phyloP scores from a whole-genome alignment of 495 filamentous ascomycete genomes.

The Niebla homalea region DNA sequence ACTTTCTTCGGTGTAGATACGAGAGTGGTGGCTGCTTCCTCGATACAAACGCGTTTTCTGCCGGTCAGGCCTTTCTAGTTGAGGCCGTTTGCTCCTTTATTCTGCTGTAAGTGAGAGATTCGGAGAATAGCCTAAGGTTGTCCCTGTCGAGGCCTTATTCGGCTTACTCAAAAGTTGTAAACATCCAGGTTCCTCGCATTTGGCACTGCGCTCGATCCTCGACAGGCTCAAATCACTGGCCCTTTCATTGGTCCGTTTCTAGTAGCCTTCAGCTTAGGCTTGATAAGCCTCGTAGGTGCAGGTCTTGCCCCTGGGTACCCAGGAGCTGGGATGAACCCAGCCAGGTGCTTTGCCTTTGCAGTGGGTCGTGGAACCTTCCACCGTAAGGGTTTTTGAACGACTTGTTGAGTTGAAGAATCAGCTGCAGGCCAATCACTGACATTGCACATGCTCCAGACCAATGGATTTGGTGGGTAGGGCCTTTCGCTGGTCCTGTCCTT shows the following conservation, averaged over 20 bases:
- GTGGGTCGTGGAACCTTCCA: constrained; percentile 3
- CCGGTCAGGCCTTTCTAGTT: constrained; percentile 27
- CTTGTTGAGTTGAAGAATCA: neutral
- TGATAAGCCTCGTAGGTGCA: constrained; percentile 29
- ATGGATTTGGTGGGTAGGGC: constrained; percentile 12
- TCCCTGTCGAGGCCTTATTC: too few species aligned
- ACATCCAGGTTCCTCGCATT: constrained; percentile 21
- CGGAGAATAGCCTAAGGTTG: too few species aligned
- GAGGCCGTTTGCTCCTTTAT: constrained; percentile 32
- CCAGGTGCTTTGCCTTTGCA: constrained; percentile 9
- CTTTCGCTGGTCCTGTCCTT: constrained; percentile 5
- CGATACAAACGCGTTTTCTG: constrained; percentile 12
- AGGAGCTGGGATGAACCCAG: constrained; percentile 8
- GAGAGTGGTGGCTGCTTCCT: constrained; percentile 26
- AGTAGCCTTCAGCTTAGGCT: constrained; percentile 35
- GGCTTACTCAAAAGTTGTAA: too few species aligned
- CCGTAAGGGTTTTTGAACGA: neutral
- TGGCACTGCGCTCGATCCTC: constrained; percentile 45
- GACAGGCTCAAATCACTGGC: constrained; percentile 38
- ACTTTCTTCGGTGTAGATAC: constrained; percentile 9
- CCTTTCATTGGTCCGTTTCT: constrained; percentile 37
- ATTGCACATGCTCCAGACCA: neutral
- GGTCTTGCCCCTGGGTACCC: constrained; percentile 6
- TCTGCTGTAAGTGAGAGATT: constrained; percentile 15
- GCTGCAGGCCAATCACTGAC: neutral